Base-by-base conservation (phyloP, 768 basidiomycete genomes). In the Podaxis sp. region DNA sequence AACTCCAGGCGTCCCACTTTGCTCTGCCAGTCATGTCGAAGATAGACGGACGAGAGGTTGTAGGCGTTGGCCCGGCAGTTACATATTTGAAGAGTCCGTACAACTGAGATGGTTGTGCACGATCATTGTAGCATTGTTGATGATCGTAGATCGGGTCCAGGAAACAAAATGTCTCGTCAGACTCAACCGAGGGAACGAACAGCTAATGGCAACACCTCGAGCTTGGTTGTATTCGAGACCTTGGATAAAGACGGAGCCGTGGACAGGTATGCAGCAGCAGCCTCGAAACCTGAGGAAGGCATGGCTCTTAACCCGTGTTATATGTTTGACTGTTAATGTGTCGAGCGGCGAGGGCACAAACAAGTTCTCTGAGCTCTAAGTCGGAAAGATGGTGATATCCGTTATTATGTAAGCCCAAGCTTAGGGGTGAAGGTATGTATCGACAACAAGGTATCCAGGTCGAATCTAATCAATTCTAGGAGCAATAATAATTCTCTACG, bases 1-100 rank as follows among this genome's bases (percentile, higher is more conserved):
- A 68, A 53, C 69, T 80, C 93, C 93, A 95, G 2, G 92, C 90
- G 71, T 94, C 91, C 92, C 92, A 95, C 71, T 95, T 95, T 2
- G 92, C 91, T 19, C 90, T 79, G 15, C 88, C 91, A 2, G 88
- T 81, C 74, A 90, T 80, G 68, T 94, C 92, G 71, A 94, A 90
- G 46, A 95, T 76, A 22, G 86, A 87, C 2, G 93, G 93, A 2
- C 89, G 84, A 13, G 85, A 70, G 33, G 77, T 79, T 42, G 75
- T 78, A 12, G 92, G 93, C 3, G 53, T 64, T 4, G 74, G 72
- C 0, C 87, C 81, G 22, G 86, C 81, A 9, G 88, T 92, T 19
- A 92, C 73, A 72, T 78, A 84, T 72, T 95, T 95, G 84, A 85
- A 95, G 60, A 94, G 77, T 59, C 88, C 92, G 74, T 95, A 95